A percentile compares a stretch with the other conserved stretches of the same genome.
phyloP scores from a whole-genome alignment of 768 basidiomycete genomes.

The Austroboletus eburneus region DNA sequence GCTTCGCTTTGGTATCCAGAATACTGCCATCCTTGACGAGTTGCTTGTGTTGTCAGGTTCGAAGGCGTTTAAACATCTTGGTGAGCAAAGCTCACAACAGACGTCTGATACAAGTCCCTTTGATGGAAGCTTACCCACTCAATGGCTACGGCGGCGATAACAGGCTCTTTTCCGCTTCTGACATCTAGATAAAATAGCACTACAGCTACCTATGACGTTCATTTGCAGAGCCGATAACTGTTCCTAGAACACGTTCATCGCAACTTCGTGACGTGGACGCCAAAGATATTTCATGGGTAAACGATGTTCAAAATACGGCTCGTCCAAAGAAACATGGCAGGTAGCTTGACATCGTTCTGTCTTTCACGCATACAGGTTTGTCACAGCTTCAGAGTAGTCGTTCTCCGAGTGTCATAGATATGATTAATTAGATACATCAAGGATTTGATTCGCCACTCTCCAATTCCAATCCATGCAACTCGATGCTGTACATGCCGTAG shows the following conservation, averaged over 20 bases:
- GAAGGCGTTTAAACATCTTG: constrained; percentile 27
- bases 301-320: constrained; percentile 4
- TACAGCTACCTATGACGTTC: constrained; percentile 26
- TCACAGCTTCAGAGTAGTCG: background rate
- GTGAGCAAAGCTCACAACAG: constrained; percentile 17
- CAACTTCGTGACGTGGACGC: constrained; percentile 23
- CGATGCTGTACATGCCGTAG: constrained; percentile 87
- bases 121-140: constrained; percentile 14
- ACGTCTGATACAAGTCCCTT: constrained; percentile 9
- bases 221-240: constrained; percentile 27
- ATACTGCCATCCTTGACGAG: constrained; percentile 40
- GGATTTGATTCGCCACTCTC: constrained; percentile 39
- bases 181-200: constrained; percentile 29
- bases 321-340: constrained; percentile 3
- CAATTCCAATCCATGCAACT: constrained; percentile 78
- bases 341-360: too few relatives aligned
- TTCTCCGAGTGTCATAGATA: constrained; percentile 6
- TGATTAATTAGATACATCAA: constrained; percentile 15
- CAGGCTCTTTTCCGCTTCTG: constrained; percentile 57
- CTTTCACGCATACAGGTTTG: too few relatives aligned
- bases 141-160: constrained; percentile 49
- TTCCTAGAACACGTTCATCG: constrained; percentile 11
- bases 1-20: constrained; percentile 41
- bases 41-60: constrained; percentile 42
- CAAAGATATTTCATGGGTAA: constrained; percentile 36